A percentile compares a stretch with the other conserved stretches of the same genome.
Evolutionary conservation across 495 filamentous ascomycete species (phyloP).

Genomic region (Penicillium tannophilum): DNA sequence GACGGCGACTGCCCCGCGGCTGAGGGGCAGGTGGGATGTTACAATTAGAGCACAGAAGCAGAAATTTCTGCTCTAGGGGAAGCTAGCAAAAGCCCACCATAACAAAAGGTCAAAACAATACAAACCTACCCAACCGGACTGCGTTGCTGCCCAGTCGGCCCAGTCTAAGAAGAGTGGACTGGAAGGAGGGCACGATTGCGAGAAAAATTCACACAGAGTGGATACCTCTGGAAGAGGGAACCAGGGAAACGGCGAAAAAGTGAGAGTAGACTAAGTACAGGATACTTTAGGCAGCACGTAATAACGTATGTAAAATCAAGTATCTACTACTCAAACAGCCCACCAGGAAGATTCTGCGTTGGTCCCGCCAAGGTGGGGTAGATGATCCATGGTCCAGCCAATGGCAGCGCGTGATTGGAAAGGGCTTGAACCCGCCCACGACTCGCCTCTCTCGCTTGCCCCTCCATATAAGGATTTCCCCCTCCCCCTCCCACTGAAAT

Average conservation of each 20-base stretch:
- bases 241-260: constrained; percentile 30
- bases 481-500: constrained; percentile 45
- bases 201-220: constrained; percentile 35
- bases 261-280: constrained; percentile 11
- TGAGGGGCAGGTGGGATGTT: constrained; percentile 11
- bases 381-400: constrained; percentile 24
- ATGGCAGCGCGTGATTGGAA: constrained; percentile 27
- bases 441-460: constrained; percentile 52
- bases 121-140: constrained; percentile 18
- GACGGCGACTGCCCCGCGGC: constrained; percentile 9
- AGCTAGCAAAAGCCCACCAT: neutral
- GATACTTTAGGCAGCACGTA: neutral
- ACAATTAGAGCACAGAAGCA: neutral
- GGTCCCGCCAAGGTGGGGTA: constrained; percentile 25
- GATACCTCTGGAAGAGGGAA: constrained; percentile 21
- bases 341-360: constrained; percentile 44
- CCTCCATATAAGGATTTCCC: constrained; percentile 57
- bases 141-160: constrained; percentile 48
- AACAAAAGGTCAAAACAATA: constrained; percentile 4
- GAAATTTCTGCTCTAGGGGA: neutral
- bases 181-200: constrained; percentile 18
- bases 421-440: constrained; percentile 48
- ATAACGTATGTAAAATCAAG: neutral
- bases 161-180: constrained; percentile 21
- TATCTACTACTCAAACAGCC: constrained; percentile 17